Evolutionary conservation across 2,329 filamentous ascomycete species (phyloP).

Genomic region (Hawksworthiomyces lignivorus): DNA sequence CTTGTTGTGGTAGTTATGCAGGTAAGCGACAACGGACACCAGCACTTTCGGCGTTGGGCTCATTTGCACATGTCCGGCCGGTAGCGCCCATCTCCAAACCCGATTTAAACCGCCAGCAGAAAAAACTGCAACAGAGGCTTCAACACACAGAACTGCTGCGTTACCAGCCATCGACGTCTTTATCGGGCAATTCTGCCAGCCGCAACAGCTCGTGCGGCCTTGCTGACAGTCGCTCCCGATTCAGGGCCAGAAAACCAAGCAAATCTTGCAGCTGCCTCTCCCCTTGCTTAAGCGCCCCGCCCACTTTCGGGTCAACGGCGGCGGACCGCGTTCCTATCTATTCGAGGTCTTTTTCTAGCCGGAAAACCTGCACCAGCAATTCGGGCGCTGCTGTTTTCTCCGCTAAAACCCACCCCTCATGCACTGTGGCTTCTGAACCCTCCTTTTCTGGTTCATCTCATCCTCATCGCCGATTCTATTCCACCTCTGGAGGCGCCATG

Average conservation of each 20-base stretch:
- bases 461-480: constrained; percentile 23
- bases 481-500: constrained; percentile 57
- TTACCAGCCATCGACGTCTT: background rate
- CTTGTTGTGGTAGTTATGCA: constrained; percentile 5
- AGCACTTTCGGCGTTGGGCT: background rate
- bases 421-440: background rate
- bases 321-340: constrained; percentile 3
- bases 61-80: constrained; percentile 6
- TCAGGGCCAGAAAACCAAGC: too few relatives aligned
- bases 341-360: constrained; percentile 3
- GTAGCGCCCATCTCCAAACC: constrained; percentile 10
- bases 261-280: background rate
- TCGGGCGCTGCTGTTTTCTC: background rate
- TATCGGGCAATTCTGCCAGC: background rate
- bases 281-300: constrained; percentile 1
- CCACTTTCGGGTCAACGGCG: constrained; percentile 6
- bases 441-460: background rate
- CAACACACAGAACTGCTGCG: background rate
- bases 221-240: too few relatives aligned
- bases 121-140: constrained; percentile 2
- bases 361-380: background rate
- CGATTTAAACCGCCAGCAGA: constrained; percentile 14
- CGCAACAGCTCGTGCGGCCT: background rate
- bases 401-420: background rate
- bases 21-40: constrained; percentile 10